Evolutionary conservation across 208 protist genomes (phyloP), one percentile per base, ranked within the genome.

Genomic region (Angomonas desouzai): DNA sequence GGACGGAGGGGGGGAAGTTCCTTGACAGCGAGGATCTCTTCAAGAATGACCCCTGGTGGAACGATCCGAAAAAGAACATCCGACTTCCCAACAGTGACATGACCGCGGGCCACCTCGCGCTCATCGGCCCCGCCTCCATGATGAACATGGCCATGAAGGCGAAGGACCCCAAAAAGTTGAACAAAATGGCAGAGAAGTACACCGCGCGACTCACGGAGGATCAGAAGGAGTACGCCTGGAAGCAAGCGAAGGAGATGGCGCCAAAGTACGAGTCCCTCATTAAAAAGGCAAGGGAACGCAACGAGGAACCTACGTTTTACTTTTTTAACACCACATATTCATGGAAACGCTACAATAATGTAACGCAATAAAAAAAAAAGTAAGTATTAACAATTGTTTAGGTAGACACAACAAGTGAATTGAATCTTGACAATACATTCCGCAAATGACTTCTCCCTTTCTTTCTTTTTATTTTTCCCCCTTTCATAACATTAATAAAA

Each of bases 81-180:
- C 63, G 70, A 18, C 79, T 96, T 28, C 86, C 86, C 1, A 90
- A 89, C 70, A 89, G 79, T 69, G 83, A 93, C 70, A 76, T 93
- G 59, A 90, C 83, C 22, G 76, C 78, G 7, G 85, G 90, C 6
- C 79, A 93, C 69, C 76, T 96, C 36, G 80, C 85, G 43, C 68
- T 91, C 48, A 89, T 93, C 49, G 82, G 83, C 1, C 90, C 90
- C 25, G 87, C 90, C 1, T 90, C 87, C 23, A 92, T 93, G 83
- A 87, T 96, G 90, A 93, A 93, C 66, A 79, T 91, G 36, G 90
- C 87, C 20, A 76, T 89, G 74, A 96, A 93, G 70, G 80, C 78
- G 0, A 80, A 78, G 34, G 77, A 93, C 48, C 90, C 90, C 11
- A 83, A 92, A 63, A 81, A 77, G 60, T 71, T 91, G 32, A 78